phyloP scores from a whole-genome alignment of 345 rosid genomes.

The Murraya koenigii region DNA sequence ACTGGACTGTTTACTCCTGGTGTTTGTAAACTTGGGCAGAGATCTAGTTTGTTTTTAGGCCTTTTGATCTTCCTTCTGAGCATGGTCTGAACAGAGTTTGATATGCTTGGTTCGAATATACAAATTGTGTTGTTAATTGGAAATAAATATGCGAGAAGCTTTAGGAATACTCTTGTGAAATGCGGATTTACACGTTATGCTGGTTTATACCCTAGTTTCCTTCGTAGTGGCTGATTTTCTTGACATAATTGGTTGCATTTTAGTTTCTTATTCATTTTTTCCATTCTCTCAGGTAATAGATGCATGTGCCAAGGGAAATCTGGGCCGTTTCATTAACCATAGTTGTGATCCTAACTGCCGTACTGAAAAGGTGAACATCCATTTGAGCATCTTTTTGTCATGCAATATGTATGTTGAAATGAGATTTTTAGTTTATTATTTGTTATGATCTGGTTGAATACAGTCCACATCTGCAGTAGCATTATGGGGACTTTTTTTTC shows the following conservation, averaged over 20 bases:
- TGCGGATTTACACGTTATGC: neutral
- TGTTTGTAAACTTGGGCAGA: neutral
- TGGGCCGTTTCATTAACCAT: slow-evolving; percentile 98
- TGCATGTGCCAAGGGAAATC: slow-evolving; percentile 91
- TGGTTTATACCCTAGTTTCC: neutral
- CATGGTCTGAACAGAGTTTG: neutral
- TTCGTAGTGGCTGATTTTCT: neutral
- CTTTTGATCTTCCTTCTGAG: neutral
- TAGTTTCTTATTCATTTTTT: slow-evolving; percentile 14
- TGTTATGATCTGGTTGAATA: neutral
- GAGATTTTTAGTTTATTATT: neutral
- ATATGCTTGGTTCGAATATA: neutral
- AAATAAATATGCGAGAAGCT: neutral
- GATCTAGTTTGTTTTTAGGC: neutral
- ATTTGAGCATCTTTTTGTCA: slow-evolving; percentile 1
- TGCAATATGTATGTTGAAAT: slow-evolving; percentile 2
- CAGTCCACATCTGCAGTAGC: neutral
- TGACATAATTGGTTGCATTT: neutral
- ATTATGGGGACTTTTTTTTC: neutral
- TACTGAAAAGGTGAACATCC: slow-evolving; percentile 79
- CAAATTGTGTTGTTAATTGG: neutral
- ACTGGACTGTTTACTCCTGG: neutral
- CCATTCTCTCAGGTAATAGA: slow-evolving; percentile 74
- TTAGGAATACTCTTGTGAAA: neutral
- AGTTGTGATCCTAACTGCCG: slow-evolving; percentile 99